A percentile compares a stretch with the other conserved stretches of the same genome.
Conservation (phyloP, 768 basidiomycete species). For the Lentinula edodes region DNA sequence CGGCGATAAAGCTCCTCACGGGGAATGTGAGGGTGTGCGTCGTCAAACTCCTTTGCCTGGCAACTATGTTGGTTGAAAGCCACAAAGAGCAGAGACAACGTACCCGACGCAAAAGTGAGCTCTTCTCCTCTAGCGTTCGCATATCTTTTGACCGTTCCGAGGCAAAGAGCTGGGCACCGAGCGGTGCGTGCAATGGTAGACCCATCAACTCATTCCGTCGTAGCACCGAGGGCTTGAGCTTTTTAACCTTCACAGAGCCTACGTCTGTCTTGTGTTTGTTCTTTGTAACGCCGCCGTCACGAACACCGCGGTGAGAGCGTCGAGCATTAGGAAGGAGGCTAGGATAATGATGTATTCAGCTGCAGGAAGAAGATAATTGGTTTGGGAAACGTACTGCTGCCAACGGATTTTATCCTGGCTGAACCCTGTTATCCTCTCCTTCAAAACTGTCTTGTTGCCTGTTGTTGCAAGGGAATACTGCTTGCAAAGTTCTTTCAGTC, state of each 20-base stretch:
- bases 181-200: not conserved
- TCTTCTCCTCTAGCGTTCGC: not conserved
- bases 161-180: not conserved
- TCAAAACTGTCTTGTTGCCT: too few relatives aligned
- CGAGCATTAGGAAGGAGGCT: not conserved
- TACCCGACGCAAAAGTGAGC: not conserved
- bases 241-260: not conserved
- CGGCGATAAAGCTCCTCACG: too few relatives aligned
- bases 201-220: not conserved
- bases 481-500: not conserved
- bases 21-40: not conserved
- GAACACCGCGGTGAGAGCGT: not conserved
- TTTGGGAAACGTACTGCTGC: too few relatives aligned
- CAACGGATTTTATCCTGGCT: too few relatives aligned
- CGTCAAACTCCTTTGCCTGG: not conserved
- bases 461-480: not conserved
- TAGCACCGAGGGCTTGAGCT: not conserved
- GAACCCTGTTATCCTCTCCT: too few relatives aligned
- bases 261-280: not conserved
- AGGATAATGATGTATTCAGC: too few relatives aligned
- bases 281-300: not conserved
- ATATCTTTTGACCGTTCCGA: not conserved
- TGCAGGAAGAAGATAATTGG: too few relatives aligned
- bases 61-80: not conserved
- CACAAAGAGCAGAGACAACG: not conserved